phyloP scores from a whole-genome alignment of 441 rosid species.

The Aquilaria agallochum region DNA sequence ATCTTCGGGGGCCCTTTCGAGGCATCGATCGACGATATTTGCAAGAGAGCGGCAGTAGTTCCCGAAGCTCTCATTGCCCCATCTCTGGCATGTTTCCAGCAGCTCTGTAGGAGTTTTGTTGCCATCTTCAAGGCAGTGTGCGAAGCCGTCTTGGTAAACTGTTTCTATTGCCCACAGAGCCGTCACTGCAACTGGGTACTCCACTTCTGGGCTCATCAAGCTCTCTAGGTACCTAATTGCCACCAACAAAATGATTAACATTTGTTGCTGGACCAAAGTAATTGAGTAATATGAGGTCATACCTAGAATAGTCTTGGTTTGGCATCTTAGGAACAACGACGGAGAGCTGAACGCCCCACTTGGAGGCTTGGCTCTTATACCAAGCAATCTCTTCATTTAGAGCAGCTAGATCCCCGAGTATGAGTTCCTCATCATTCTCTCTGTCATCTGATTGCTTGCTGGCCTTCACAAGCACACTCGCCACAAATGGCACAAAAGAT shows the following conservation, averaged over 20 bases:
- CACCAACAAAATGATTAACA: too few relatives aligned
- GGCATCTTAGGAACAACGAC: conserved; percentile 25
- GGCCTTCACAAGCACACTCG: conserved; percentile 52
- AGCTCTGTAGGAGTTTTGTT: conserved; percentile 32
- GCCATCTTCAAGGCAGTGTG: conserved; percentile 42
- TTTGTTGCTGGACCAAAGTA: too few relatives aligned
- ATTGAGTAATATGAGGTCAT: neutral
- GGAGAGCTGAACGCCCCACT: conserved; percentile 41
- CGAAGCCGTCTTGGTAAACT: conserved; percentile 51
- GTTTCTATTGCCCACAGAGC: conserved; percentile 59
- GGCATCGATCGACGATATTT: conserved; percentile 30
- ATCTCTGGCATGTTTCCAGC: conserved; percentile 45
- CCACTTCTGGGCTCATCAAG: conserved; percentile 35
- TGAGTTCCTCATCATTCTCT: conserved; percentile 38
- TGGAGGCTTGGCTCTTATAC: conserved; percentile 58
- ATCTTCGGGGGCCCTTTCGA: conserved; percentile 33
- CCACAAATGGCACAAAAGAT: conserved; percentile 41
- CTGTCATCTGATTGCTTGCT: conserved; percentile 34
- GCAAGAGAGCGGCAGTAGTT: conserved; percentile 37
- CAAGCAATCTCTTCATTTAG: conserved; percentile 48
- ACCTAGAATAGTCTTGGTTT: conserved; percentile 52
- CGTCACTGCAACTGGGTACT: conserved; percentile 33
- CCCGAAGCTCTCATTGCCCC: conserved; percentile 49
- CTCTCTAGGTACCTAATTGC: conserved; percentile 39
- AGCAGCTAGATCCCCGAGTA: conserved; percentile 44